Evolutionary conservation across 768 basidiomycete species (phyloP), one percentile per base, ranked within the genome.

Genomic region (Tricholoma bakamatsutake): DNA sequence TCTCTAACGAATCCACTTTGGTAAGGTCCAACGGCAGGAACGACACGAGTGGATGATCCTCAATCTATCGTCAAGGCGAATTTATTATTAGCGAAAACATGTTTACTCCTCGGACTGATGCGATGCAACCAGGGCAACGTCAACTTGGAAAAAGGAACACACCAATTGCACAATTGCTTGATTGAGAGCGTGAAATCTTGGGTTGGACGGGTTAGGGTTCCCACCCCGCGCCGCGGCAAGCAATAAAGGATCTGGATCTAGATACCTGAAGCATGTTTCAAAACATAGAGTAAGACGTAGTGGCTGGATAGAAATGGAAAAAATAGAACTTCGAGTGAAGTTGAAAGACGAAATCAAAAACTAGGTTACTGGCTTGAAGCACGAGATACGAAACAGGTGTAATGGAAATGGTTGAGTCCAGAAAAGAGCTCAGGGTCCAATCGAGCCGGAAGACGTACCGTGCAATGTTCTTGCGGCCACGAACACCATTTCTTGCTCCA

Each of bases 11-110:
- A 63, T 97, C 93, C 49, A 93, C 82, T 59, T 84, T 83, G 13
- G 93, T 85, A 33, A 98, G 82, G 72, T 99, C 93, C 39, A 99
- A 80, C 3, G 97, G 95, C 35, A 99, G 73, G 76, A 99, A 99
- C 2, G 93, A 94, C 18, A 99, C 97, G 39, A 99, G 81, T 28
- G 96, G 97, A 68, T 98, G 94, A 69, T 98, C 97, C 68, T 98
- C 94, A 69, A 99, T 98, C 96, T 98, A 64, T 43, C 43, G 18
- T 27, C 45, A 1, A 33, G 1, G 47, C 53, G 27, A 27, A 3
- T 24, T 18, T 15, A 7, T 40, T 24, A 15, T 31, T 9, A 48
- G 28, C 27, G 3, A 28, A 24, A 27, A 17, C 18, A 27, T 13
- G 43, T 27, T 40, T 13, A 12, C 21, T 21, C 21, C 9, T 12